A percentile compares a stretch with the other conserved stretches of the same genome.
Evolutionary conservation across 306 rosid species (phyloP).

Genomic region (Rubus parviflorus): DNA sequence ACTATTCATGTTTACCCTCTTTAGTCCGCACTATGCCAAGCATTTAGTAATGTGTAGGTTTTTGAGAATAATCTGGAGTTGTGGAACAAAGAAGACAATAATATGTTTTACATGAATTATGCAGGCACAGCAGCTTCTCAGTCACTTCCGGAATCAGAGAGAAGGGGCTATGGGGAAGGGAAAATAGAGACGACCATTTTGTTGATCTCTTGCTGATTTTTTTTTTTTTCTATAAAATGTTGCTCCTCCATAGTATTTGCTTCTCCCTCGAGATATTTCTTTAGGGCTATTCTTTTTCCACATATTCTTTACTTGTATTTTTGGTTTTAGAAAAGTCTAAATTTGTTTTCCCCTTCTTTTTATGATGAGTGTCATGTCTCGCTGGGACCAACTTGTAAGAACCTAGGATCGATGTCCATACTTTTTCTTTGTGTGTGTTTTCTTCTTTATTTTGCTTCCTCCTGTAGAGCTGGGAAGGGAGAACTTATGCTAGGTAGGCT

Average conservation of each 20-base stretch:
- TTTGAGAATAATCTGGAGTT: background rate
- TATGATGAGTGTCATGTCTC: conserved; percentile 21
- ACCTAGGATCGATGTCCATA: conserved; percentile 21
- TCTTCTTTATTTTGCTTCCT: background rate
- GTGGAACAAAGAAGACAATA: conserved; percentile 13
- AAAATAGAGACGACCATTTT: conserved; percentile 40
- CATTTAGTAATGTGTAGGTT: background rate
- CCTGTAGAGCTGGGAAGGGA: background rate
- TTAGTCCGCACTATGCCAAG: background rate
- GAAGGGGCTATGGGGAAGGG: conserved; percentile 65
- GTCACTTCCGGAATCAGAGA: conserved; percentile 83
- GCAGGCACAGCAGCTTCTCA: conserved; percentile 95
- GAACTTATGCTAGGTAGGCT: conserved; percentile 11
- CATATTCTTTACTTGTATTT: conserved; percentile 47
- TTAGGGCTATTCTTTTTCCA: conserved; percentile 30
- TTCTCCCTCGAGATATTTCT: conserved; percentile 11
- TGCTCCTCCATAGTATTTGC: conserved; percentile 13
- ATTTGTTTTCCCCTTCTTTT: conserved; percentile 2
- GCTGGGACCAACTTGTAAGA: conserved; percentile 23
- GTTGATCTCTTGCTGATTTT: conserved; percentile 29
- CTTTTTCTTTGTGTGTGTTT: background rate
- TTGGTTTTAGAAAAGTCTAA: conserved; percentile 22
- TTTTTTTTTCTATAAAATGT: background rate
- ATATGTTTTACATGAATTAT: conserved; percentile 7
- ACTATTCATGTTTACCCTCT: background rate